Evolutionary conservation across 129 eudicot species (phyloP), one percentile per base, ranked within the genome.

Genomic region (Escallonia herrerae): DNA sequence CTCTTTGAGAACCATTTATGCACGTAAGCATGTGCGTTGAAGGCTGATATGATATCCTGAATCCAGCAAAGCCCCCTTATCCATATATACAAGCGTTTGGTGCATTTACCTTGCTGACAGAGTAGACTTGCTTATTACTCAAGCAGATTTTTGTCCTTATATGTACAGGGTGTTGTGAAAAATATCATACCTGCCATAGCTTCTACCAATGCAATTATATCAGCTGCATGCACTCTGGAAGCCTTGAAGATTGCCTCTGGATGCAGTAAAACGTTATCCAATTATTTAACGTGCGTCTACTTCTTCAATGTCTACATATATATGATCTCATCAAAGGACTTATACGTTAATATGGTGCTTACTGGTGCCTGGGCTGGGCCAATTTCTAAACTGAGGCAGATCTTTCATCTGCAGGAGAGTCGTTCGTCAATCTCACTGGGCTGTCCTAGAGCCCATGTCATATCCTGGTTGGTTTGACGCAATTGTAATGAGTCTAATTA

Each of bases 131-230:
- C 63, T 14, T 42, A 63, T 66, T 64, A 74, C 68, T 71, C 52
- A 22, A 62, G 13, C 44, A 22, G 33, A 22, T 22, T 40, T 54
- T 55, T 41, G 22, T 49, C 45, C 7, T 63, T 43, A 56, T 77
- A 22, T 40, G 56, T 70, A 59, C 89, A 91, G 97, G 97, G 97
- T 39, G 97, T 91, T 70, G 96, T 91, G 64, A 91, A 91, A 82
- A 91, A 91, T 67, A 91, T 91, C 53, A 91, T 87, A 55, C 97
- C 97, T 40, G 97, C 97, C 58, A 91, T 91, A 78, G 97, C 97
- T 70, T 91, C 97, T 45, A 91, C 96, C 43, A 91, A 91, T 81
- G 97, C 97, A 50, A 85, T 91, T 52, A 85, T 91, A 72, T 91
- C 97, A 64, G 96, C 97, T 71, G 91, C 95, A 9, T 91, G 97